Evolutionary conservation across 2,329 filamentous ascomycete species (phyloP).

Genomic region (Neofusicoccum laricinum): DNA sequence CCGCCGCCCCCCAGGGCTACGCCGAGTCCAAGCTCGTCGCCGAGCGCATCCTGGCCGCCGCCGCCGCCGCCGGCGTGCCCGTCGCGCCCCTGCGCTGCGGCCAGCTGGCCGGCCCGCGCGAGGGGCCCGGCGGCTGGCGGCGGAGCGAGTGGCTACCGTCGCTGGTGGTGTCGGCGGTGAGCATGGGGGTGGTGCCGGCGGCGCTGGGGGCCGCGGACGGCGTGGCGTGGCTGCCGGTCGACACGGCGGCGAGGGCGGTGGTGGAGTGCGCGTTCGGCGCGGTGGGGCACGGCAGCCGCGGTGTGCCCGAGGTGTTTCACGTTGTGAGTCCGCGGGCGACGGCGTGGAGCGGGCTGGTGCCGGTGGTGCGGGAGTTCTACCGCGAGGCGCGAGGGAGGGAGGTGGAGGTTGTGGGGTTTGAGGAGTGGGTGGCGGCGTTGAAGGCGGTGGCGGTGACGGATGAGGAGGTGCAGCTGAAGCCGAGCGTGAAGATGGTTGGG

Average conservation of each 20-base stretch:
- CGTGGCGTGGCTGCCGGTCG: constrained; percentile 28
- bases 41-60: constrained; percentile 28
- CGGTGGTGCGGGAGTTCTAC: neutral
- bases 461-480: constrained; percentile 15
- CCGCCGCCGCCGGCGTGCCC: constrained; percentile 26
- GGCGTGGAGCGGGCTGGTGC: constrained; percentile 14
- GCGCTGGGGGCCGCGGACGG: constrained; percentile 20
- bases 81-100: constrained; percentile 26
- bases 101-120: constrained; percentile 29
- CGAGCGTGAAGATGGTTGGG: constrained; percentile 19
- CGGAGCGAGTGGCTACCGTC: constrained; percentile 28
- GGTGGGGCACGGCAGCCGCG: neutral
- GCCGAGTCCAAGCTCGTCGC: constrained; percentile 38
- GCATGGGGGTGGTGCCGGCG: constrained; percentile 21
- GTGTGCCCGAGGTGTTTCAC: constrained; percentile 6
- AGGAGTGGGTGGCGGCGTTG: constrained; percentile 15
- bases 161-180: constrained; percentile 23
- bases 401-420: neutral
- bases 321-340: constrained; percentile 11
- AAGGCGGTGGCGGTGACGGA: constrained; percentile 5
- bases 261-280: neutral
- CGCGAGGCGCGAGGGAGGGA: neutral
- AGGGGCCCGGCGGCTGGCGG: constrained; percentile 24
- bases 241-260: neutral
- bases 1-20: constrained; percentile 35